Conservation (phyloP, 228 moss, liverwort and hornwort species). For the Sphagnum fallax region DNA sequence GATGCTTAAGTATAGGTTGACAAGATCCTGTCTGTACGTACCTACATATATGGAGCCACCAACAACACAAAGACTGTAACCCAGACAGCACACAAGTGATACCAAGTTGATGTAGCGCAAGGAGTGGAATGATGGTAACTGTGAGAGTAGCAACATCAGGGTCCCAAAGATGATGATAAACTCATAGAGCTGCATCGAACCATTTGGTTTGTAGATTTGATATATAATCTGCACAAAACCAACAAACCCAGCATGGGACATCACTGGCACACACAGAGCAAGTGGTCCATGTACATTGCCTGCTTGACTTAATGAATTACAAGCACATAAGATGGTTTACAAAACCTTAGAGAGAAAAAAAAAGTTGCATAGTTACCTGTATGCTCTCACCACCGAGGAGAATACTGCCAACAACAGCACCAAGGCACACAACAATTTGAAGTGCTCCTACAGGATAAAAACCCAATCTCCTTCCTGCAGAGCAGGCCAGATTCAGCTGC, state of each 20-base stretch:
- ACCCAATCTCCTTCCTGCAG: constrained; percentile 11
- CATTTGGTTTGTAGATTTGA: constrained; percentile 14
- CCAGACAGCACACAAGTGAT: constrained; percentile 30
- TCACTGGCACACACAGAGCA: neutral
- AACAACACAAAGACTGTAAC: constrained; percentile 28
- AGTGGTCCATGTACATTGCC: neutral
- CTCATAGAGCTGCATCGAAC: constrained; percentile 18
- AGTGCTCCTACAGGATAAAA: neutral
- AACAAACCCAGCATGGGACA: neutral
- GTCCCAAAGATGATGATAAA: constrained; percentile 33
- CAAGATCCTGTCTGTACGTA: constrained; percentile 1
- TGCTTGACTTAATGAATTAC: neutral
- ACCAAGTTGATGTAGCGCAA: constrained; percentile 44
- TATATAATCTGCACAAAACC: constrained; percentile 35
- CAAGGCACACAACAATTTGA: constrained; percentile 19
- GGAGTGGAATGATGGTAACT: constrained; percentile 55
- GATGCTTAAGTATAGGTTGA: neutral
- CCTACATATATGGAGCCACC: constrained; percentile 37
- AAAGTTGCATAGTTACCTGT: constrained; percentile 3
- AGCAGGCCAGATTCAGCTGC: neutral
- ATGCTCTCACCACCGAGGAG: constrained; percentile 20
- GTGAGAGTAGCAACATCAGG: constrained; percentile 25
- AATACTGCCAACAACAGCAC: constrained; percentile 8
- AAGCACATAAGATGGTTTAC: neutral
- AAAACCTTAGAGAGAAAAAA: neutral